phyloP scores from a whole-genome alignment of 805 yeast genomes.

The Komagataella populi region DNA sequence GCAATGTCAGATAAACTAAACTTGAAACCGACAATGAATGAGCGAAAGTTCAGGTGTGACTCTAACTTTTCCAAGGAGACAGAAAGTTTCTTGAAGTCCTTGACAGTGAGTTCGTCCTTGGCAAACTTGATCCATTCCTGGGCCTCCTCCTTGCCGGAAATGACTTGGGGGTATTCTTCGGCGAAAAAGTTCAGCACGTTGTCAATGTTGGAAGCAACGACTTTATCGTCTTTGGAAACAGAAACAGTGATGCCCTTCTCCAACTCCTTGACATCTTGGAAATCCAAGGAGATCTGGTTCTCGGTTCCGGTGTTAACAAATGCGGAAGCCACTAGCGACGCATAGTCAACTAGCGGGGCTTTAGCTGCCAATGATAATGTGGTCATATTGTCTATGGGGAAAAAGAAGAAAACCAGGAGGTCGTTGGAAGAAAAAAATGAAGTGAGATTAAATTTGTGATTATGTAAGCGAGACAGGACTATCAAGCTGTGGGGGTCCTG shows the following conservation, averaged over 20 bases:
- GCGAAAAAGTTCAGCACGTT: constrained; percentile 37
- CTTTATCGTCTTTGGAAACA: constrained; percentile 21
- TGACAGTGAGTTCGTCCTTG: constrained; percentile 52
- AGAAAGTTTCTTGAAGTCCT: constrained; percentile 80
- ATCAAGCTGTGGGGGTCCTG: background rate
- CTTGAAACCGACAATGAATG: constrained; percentile 59
- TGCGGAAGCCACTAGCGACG: constrained; percentile 66
- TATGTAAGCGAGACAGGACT: background rate
- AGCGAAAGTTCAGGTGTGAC: constrained; percentile 70
- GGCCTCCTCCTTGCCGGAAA: constrained; percentile 23
- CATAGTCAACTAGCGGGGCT: constrained; percentile 74
- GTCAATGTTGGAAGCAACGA: constrained; percentile 28
- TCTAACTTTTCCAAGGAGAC: constrained; percentile 71
- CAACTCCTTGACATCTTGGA: constrained; percentile 60
- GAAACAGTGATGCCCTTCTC: constrained; percentile 25
- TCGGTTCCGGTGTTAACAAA: constrained; percentile 44
- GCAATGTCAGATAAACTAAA: constrained; percentile 72
- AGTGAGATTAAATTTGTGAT: background rate
- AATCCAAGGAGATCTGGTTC: constrained; percentile 42
- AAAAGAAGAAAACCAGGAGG: background rate
- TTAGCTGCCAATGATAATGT: constrained; percentile 64
- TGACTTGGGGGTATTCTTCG: constrained; percentile 33
- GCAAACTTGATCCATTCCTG: constrained; percentile 59
- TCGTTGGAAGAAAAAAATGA: background rate
- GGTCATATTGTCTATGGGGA: background rate